Evolutionary conservation across 768 basidiomycete genomes (phyloP).

Genomic region (Phanerochaete sordida): DNA sequence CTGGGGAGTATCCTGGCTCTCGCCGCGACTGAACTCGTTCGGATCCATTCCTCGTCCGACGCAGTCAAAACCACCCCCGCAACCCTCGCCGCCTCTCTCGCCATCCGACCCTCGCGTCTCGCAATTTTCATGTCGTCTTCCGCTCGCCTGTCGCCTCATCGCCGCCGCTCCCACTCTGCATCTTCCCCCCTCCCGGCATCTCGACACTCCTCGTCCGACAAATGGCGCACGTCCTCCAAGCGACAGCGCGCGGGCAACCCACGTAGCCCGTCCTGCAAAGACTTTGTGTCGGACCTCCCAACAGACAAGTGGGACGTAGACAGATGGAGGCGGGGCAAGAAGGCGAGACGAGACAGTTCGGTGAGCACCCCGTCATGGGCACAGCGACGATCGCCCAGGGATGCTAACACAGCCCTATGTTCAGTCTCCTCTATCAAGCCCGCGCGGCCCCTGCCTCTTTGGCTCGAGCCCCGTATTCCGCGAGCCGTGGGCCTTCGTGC

Average conservation of each 20-base stretch:
- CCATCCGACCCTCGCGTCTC: conserved; percentile 1
- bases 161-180: conserved; percentile 54
- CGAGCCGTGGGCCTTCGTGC: conserved; percentile 13
- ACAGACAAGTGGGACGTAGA: conserved; percentile 52
- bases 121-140: conserved; percentile 31
- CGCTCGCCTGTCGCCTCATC: conserved; percentile 31
- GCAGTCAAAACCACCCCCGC: neutral
- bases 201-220: conserved; percentile 32
- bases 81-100: neutral
- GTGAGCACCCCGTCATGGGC: conserved; percentile 32
- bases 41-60: conserved; percentile 1
- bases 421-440: neutral
- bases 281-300: conserved; percentile 25
- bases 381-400: neutral
- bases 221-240: conserved; percentile 46
- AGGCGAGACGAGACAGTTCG: conserved; percentile 44
- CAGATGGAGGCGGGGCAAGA: conserved; percentile 51
- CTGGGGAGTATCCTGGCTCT: neutral
- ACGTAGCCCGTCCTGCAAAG: conserved; percentile 31
- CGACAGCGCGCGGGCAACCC: conserved; percentile 42
- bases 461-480: conserved; percentile 17
- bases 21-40: neutral
- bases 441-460: conserved; percentile 8
- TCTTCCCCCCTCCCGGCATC: conserved; percentile 34
- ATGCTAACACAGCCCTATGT: conserved; percentile 2